phyloP scores from a whole-genome alignment of 176 grass and related monocot species.

The Calamus simplicifolius region DNA sequence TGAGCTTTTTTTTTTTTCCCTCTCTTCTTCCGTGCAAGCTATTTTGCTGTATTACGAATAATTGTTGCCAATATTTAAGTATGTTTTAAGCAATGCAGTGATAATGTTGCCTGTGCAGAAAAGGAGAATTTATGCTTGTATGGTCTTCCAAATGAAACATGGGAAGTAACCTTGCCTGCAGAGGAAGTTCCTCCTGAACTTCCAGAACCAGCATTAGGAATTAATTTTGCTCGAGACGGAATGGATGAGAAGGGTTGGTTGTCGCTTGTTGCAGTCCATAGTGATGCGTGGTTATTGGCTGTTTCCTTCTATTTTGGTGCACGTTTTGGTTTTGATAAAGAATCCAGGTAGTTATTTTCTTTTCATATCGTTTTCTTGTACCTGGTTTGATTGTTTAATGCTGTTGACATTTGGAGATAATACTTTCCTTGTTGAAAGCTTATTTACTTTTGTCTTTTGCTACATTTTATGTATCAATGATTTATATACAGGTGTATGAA shows the following conservation, averaged over 20 bases:
- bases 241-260: constrained; percentile 78
- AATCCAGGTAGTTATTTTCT: constrained; percentile 43
- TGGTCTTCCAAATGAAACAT: constrained; percentile 56
- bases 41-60: too few species aligned
- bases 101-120: constrained; percentile 24
- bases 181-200: constrained; percentile 80
- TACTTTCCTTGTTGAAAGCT: too few species aligned
- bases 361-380: background rate
- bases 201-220: constrained; percentile 78
- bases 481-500: too few species aligned
- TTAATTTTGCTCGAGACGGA: constrained; percentile 86
- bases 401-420: too few species aligned
- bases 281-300: constrained; percentile 75
- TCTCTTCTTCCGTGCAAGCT: too few species aligned
- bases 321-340: constrained; percentile 73
- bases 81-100: background rate
- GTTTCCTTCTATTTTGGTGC: constrained; percentile 76
- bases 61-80: too few species aligned
- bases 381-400: background rate
- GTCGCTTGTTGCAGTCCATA: constrained; percentile 70
- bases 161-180: constrained; percentile 69
- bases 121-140: constrained; percentile 86
- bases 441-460: too few species aligned
- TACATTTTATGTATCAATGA: too few species aligned
- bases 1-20: too few species aligned